Evolutionary conservation across 2,329 filamentous ascomycete genomes (phyloP), one percentile per base, ranked within the genome.

Genomic region (Cladosporium phlei): DNA sequence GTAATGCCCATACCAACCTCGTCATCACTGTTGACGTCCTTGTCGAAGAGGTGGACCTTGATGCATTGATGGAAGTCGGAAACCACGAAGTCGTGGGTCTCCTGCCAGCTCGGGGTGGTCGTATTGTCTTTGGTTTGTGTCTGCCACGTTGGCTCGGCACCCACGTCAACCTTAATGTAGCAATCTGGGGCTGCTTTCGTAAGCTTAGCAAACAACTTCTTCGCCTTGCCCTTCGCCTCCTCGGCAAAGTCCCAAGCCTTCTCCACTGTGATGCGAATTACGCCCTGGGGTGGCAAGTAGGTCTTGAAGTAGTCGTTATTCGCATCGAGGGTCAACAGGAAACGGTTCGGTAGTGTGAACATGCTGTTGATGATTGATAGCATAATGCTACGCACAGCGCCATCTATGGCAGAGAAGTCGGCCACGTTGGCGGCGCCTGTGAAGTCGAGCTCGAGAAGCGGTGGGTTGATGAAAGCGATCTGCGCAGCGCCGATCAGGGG

Each of bases 381-480:
- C 14, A 74, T 69, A 10, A 69, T 62, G 32, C 71, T 71, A 37
- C 69, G 69, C n/a, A 75, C 64, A 4, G 65, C 59, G 7, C 65
- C 67, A 45, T 71, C 62, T 20, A 74, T 62, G 5, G 71, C 40
- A n/a, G 55, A 61, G 35, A 63, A 61, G 55, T 73, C 69, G 42
- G 69, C 70, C 33, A 74, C 61, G 48, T 70, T 65, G 27, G 69
- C 71, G 4, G 70, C 71, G 53, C 73, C 65, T 28, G 72, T 74
- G 51, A 73, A 75, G 55, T 72, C 66, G 14, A 75, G 65, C 38
- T 70, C 64, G 22, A 75, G 65, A 21, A 56, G 55, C 0, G 72
- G 72, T 2, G 69, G 68, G 58, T 75, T 75, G 61, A 75, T 70
- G 56, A 75, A 75, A 17, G 71, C 61, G 1, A 75, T 62, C 56